Base-by-base conservation (phyloP, 345 rosid genomes). In the Pelargonium nanum region DNA sequence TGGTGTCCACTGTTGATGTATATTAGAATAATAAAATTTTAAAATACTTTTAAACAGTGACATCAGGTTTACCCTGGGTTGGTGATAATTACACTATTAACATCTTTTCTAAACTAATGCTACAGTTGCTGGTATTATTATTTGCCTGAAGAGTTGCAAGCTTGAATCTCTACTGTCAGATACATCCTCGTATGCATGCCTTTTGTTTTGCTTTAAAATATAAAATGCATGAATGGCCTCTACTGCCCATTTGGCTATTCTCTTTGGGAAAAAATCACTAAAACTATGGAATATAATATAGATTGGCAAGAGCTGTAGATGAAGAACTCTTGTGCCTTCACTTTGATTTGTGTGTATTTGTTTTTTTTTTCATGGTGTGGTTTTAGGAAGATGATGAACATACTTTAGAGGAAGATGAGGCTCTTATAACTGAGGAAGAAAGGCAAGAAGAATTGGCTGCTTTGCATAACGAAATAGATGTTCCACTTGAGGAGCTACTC, bases 301-400 rank as follows among this genome's bases (percentile, higher is more conserved):
- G 40, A 30, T 30, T 30, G 40, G 40, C 6, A 12, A 30, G 40
- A 30, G 1, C 40, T 30, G 40, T 30, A 30, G 40, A 12, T 30
- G 40, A 30, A 3, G 40, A 30, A 30, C 9, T 30, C 40, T 1
- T 6, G 40, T 30, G 48, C 16, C 48, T 40, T 40, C 5, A 40
- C 48, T 7, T 40, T 9, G 48, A 30, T 5, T 30, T 30, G 10
- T 30, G 6, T 30, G 48, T 40, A 44, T 50, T 32, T 24, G 12
- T 20, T 45, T 1, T 16, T 26, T 60, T 34, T 52, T 22, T 58
- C 57, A 56, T 68, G 57, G 12, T 75, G 55, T 67, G 76, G 81
- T 72, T 87, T 78, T 86, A 94, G 99, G 99, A 84, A 83, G 99
- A 88, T 78, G 85, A 94, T 83, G 95, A 94, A 82, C 87, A 76